Conservation (phyloP, 805 yeast species). For the Peterozyma xylosa region DNA sequence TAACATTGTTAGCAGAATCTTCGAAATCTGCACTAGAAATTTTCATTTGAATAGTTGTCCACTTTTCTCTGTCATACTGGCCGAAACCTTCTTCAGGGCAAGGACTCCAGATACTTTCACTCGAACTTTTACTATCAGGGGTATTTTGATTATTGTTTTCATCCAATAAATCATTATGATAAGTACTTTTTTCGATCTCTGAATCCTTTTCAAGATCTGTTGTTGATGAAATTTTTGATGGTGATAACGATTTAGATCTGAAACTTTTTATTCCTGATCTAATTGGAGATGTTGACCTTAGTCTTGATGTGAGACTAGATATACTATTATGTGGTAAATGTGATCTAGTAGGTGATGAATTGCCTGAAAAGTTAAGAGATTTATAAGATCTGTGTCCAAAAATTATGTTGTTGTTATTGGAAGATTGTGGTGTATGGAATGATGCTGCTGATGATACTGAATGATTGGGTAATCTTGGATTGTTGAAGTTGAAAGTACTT, state of each 20-base stretch:
- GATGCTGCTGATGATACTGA: neutral
- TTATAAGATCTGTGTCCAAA: no score
- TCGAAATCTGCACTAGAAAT: no score
- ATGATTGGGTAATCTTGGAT: neutral
- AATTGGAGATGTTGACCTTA: no score
- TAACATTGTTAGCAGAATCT: no score
- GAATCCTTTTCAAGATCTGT: no score
- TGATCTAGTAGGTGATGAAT: no score
- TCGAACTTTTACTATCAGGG: neutral
- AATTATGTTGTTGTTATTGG: neutral
- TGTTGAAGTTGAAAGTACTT: conserved; percentile 1
- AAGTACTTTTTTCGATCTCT: neutral
- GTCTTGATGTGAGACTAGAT: no score
- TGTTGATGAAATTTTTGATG: neutral
- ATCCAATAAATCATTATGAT: neutral
- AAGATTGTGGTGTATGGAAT: neutral
- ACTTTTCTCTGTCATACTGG: conserved; percentile 58
- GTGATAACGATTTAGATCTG: conserved; percentile 6
- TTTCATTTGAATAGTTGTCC: conserved; percentile 41
- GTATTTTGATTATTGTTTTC: neutral
- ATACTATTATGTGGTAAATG: no score
- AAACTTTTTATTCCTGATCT: neutral
- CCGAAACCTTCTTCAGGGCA: conserved; percentile 55
- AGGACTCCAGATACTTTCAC: conserved; percentile 22
- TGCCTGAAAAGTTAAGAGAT: no score